A percentile compares a stretch with the other conserved stretches of the same genome.
Conservation (phyloP, 257 asterid species). For the Nicotiana knightiana region DNA sequence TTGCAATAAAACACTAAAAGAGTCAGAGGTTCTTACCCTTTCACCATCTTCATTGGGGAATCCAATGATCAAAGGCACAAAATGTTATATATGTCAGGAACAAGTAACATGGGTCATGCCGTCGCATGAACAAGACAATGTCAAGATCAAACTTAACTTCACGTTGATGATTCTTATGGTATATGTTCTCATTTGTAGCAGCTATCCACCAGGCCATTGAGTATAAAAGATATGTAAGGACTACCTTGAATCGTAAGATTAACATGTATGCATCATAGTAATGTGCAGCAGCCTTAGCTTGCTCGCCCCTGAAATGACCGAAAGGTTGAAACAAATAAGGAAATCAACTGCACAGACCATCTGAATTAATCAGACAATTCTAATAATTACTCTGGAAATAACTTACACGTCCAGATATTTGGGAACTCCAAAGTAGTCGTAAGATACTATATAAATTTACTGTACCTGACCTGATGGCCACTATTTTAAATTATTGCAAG, state of each 20-base stretch:
- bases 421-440: not conserved
- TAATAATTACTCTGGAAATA: not conserved
- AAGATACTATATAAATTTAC: not conserved
- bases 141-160: not conserved
- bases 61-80: not conserved
- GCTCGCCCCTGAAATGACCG: not conserved
- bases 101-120: not conserved
- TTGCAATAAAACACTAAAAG: not conserved
- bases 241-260: not conserved
- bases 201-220: slow-evolving; percentile 5
- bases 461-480: not conserved
- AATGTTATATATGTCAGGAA: not conserved
- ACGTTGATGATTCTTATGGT: not conserved
- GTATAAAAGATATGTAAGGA: slow-evolving; percentile 8
- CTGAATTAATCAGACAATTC: not conserved
- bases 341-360: not conserved
- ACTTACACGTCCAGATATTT: too few relatives aligned
- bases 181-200: not conserved
- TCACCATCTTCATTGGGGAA: not conserved
- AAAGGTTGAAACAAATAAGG: not conserved
- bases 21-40: not conserved
- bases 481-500: not conserved
- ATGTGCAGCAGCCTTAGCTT: not conserved
- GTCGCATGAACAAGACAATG: not conserved
- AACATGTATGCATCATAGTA: not conserved